These are phyloP conservation scores for Penicillium glabrum DNA, from an alignment of 2,329 filamentous ascomycete species.

Conservation along the genomic window DNA sequence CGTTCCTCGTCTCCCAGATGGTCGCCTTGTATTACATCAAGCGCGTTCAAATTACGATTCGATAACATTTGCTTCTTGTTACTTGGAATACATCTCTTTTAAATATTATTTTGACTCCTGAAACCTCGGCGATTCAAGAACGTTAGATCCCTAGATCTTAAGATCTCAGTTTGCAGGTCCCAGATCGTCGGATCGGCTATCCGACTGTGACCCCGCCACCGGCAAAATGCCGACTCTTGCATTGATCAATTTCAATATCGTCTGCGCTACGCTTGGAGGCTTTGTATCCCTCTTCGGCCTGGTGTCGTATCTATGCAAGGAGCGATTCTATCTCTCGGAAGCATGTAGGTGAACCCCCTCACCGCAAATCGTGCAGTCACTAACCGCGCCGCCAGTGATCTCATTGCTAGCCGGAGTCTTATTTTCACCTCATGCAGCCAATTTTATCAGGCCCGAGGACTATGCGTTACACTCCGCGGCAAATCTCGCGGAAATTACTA, in stretches of 20 bases:
- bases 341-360: constrained; percentile 61
- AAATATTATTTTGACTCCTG: background rate
- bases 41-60: constrained; percentile 31
- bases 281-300: constrained; percentile 90
- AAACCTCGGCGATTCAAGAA: background rate
- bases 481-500: constrained; percentile 69
- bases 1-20: background rate
- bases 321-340: constrained; percentile 88
- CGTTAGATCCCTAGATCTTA: background rate
- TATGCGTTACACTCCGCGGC: constrained; percentile 63
- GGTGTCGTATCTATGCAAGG: constrained; percentile 86
- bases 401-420: constrained; percentile 75
- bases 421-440: constrained; percentile 75
- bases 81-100: background rate
- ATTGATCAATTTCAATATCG: constrained; percentile 78
- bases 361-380: background rate
- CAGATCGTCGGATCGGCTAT: background rate
- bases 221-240: constrained; percentile 60
- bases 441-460: constrained; percentile 72
- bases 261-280: constrained; percentile 75
- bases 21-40: background rate
- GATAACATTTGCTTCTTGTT: constrained; percentile 36
- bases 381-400: constrained; percentile 61
- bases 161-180: background rate
- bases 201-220: background rate